Evolutionary conservation across 805 yeast species (phyloP).

Genomic region (Debaryomyces prosopidis): DNA sequence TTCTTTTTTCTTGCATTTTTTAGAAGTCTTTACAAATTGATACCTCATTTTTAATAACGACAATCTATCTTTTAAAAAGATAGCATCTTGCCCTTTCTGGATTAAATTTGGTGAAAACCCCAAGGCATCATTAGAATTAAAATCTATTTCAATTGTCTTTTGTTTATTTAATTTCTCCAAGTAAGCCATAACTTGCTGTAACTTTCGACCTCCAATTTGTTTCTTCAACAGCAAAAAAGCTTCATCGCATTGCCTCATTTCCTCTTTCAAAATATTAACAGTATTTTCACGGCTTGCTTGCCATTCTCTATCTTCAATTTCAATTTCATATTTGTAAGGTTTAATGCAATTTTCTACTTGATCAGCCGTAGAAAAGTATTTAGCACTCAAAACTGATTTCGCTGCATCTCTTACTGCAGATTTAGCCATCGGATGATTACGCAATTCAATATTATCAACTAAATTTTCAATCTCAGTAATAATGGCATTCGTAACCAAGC

Average conservation of each 20-base stretch:
- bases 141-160: slow-evolving; percentile 30
- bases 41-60: slow-evolving; percentile 72
- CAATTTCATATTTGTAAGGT: slow-evolving; percentile 96
- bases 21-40: slow-evolving; percentile 66
- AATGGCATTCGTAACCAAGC: slow-evolving; percentile 77
- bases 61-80: slow-evolving; percentile 73
- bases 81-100: slow-evolving; percentile 79
- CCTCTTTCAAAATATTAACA: slow-evolving; percentile 72
- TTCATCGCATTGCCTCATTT: slow-evolving; percentile 74
- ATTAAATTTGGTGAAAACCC: slow-evolving; percentile 81
- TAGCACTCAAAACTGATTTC: slow-evolving; percentile 67
- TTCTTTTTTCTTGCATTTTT: slow-evolving; percentile 73
- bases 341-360: slow-evolving; percentile 98
- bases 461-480: slow-evolving; percentile 74
- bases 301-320: slow-evolving; percentile 96
- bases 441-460: slow-evolving; percentile 70
- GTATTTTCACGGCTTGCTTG: slow-evolving; percentile 75
- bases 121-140: slow-evolving; percentile 63
- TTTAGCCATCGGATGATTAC: slow-evolving; percentile 84
- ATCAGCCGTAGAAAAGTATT: slow-evolving; percentile 91
- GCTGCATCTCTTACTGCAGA: slow-evolving; percentile 86
- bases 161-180: slow-evolving; percentile 50
- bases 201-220: slow-evolving; percentile 80
- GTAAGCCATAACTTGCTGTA: slow-evolving; percentile 79
- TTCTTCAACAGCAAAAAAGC: slow-evolving; percentile 59